phyloP scores from a whole-genome alignment of 177 flowering plant species.

The Telopea speciosissima region DNA sequence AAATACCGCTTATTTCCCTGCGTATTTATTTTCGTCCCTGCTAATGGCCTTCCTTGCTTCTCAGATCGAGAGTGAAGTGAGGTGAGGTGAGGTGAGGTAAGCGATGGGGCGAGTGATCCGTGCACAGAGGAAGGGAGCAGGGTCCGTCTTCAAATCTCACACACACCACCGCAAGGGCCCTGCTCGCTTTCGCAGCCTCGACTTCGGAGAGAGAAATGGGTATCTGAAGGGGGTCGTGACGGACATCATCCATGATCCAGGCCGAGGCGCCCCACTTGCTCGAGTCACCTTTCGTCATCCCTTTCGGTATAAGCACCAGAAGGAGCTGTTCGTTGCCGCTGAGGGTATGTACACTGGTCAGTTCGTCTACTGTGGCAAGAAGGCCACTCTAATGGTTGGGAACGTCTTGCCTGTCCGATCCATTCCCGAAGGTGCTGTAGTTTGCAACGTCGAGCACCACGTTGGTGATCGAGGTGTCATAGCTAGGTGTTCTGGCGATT shows the following conservation, averaged over 20 bases:
- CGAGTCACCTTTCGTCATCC: conserved; percentile 33
- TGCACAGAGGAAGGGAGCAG: conserved; percentile 41
- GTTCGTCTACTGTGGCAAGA: conserved; percentile 38
- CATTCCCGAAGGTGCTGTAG: conserved; percentile 36
- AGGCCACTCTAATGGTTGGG: conserved; percentile 31
- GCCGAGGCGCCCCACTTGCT: conserved; percentile 39
- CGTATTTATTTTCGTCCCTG: neutral
- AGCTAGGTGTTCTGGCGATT: conserved; percentile 35
- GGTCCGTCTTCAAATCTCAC: conserved; percentile 37
- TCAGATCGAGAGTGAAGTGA: neutral
- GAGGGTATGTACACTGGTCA: conserved; percentile 36
- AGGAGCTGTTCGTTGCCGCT: conserved; percentile 38
- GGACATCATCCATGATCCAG: conserved; percentile 38
- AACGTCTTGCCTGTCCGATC: conserved; percentile 32
- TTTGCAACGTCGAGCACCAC: conserved; percentile 40
- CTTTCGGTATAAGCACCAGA: conserved; percentile 33
- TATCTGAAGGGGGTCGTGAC: conserved; percentile 35
- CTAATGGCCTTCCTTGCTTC: neutral
- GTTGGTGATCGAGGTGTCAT: conserved; percentile 37
- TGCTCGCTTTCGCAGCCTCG: conserved; percentile 30
- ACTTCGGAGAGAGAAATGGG: conserved; percentile 40
- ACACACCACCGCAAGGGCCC: conserved; percentile 42
- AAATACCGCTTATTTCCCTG: neutral
- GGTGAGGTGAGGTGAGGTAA: neutral
- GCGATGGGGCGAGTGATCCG: conserved; percentile 33